These are phyloP conservation scores for Xylaria sp. DNA, from an alignment of 2,329 filamentous ascomycete genomes.

Conservation along the genomic window DNA sequence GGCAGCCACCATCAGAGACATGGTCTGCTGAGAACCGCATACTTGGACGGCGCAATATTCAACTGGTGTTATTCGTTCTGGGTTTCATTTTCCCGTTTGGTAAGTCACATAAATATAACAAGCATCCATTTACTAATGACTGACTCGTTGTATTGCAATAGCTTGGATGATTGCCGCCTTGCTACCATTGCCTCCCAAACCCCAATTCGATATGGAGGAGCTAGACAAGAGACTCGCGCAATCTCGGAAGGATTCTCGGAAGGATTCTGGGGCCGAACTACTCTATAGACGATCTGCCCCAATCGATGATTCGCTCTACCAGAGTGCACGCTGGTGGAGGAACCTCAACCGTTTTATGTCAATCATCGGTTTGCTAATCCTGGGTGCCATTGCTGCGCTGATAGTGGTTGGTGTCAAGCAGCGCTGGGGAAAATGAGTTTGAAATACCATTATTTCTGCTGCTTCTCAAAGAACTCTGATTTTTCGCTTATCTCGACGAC, in stretches of 20 bases:
- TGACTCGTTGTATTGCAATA: constrained; percentile 48
- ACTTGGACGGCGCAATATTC: constrained; percentile 75
- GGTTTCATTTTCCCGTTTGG: constrained; percentile 82
- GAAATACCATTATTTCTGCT: neutral
- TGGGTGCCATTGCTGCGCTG: constrained; percentile 63
- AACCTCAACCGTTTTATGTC: constrained; percentile 69
- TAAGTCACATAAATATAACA: constrained; percentile 52
- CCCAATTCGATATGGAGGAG: constrained; percentile 63
- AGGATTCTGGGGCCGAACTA: constrained; percentile 43
- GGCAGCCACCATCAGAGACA: constrained; percentile 77
- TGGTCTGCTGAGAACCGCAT: constrained; percentile 69
- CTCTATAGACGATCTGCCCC: constrained; percentile 50
- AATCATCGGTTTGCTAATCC: constrained; percentile 63
- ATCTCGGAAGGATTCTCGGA: constrained; percentile 51
- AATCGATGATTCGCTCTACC: constrained; percentile 58
- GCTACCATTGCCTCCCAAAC: constrained; percentile 73
- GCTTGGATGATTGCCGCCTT: constrained; percentile 85
- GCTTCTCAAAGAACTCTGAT: constrained; percentile 16
- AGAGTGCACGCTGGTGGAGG: constrained; percentile 69
- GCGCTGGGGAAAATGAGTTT: constrained; percentile 54
- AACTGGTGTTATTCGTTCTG: constrained; percentile 77
- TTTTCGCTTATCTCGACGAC: constrained; percentile 17
- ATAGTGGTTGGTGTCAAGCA: constrained; percentile 63
- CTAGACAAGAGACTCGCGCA: constrained; percentile 54
- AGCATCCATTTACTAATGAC: constrained; percentile 7